These are phyloP conservation scores for Pichia sporocuriosa DNA, from an alignment of 805 yeast species.

Conservation along the genomic window DNA sequence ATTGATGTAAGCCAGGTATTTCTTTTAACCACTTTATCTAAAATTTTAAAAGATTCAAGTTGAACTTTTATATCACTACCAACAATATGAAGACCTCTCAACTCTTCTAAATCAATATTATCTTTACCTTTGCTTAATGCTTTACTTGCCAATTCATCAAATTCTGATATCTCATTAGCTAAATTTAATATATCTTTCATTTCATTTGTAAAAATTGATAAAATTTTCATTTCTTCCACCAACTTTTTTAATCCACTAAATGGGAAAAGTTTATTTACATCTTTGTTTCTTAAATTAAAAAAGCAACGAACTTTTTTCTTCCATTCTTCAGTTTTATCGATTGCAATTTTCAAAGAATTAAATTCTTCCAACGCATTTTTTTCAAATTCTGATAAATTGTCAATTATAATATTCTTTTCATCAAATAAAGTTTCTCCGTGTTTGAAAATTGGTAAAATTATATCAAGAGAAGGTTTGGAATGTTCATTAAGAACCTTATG, in stretches of 20 bases:
- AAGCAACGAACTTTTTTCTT: constrained; percentile 48
- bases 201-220: constrained; percentile 52
- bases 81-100: constrained; percentile 45
- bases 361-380: constrained; percentile 18
- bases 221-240: constrained; percentile 39
- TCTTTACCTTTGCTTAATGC: constrained; percentile 28
- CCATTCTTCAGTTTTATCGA: constrained; percentile 44
- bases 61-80: constrained; percentile 57
- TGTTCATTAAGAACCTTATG: constrained; percentile 34
- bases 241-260: constrained; percentile 33
- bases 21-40: constrained; percentile 34
- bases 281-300: constrained; percentile 27
- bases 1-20: constrained; percentile 33
- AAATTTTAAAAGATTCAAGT: constrained; percentile 39
- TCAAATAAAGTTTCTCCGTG: constrained; percentile 50
- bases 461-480: constrained; percentile 41
- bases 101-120: constrained; percentile 33
- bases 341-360: constrained; percentile 32
- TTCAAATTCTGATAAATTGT: constrained; percentile 5
- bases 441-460: constrained; percentile 35
- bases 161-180: constrained; percentile 44
- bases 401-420: constrained; percentile 6
- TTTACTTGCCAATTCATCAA: constrained; percentile 39
- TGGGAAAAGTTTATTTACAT: background rate
- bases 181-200: constrained; percentile 52